Conservation (phyloP, 331 rosid species). For the Acacia pycnantha region DNA sequence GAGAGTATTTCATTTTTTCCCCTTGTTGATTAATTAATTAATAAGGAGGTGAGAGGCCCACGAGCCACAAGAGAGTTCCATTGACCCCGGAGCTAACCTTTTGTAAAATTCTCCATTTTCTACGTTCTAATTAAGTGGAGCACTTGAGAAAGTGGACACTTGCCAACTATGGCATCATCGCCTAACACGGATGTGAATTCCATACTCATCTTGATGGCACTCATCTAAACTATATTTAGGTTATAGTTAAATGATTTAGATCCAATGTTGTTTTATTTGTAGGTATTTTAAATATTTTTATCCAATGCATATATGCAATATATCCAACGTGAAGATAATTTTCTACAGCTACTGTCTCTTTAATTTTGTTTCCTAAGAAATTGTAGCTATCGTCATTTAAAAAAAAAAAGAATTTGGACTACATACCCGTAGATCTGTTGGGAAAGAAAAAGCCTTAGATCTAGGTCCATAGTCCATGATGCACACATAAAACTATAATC, state of each 20-base stretch:
- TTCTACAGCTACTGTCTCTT: neutral
- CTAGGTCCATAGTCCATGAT: neutral
- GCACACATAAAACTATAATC: neutral
- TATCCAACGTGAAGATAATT: neutral
- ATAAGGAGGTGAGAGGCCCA: neutral
- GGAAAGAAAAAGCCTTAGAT: no score
- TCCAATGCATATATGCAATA: neutral
- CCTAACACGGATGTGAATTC: neutral
- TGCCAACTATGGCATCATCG: neutral
- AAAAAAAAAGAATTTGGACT: neutral
- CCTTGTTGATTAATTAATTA: neutral
- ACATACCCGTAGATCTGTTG: no score
- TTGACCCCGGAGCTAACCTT: neutral
- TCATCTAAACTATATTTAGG: neutral
- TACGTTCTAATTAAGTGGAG: neutral
- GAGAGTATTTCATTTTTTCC: neutral
- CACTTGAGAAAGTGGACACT: neutral
- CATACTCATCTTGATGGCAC: neutral
- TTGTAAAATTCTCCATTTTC: neutral
- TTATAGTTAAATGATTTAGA: neutral
- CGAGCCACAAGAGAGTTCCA: neutral
- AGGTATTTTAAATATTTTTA: no score
- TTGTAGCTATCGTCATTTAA: neutral
- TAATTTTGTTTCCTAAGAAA: no score
- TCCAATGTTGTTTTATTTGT: neutral